Conservation (phyloP, 2,329 filamentous ascomycete species). For the Epicoccum nigrum region DNA sequence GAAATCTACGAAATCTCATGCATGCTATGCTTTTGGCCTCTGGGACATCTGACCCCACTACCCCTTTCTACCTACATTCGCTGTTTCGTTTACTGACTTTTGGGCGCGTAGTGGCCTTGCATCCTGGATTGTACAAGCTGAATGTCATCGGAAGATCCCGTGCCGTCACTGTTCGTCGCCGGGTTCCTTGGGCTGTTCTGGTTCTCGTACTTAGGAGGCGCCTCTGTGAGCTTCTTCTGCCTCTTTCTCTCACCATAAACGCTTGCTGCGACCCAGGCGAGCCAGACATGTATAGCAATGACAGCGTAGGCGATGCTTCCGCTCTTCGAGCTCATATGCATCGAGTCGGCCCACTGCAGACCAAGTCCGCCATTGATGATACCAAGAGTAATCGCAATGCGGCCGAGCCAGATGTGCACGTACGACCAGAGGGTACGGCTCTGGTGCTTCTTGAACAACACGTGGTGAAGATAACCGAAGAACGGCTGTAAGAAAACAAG, state of each 20-base stretch:
- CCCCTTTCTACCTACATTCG: background rate
- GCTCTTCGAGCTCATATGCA: slow-evolving; percentile 34
- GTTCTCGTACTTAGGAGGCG: slow-evolving; percentile 25
- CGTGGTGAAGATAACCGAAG: slow-evolving; percentile 60
- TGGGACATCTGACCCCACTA: background rate
- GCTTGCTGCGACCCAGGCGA: slow-evolving; percentile 38
- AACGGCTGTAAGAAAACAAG: slow-evolving; percentile 62
- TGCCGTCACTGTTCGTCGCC: background rate
- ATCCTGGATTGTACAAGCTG: slow-evolving; percentile 4
- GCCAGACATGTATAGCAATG: slow-evolving; percentile 56
- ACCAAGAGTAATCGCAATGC: slow-evolving; percentile 57
- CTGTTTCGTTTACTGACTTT: slow-evolving; percentile 10
- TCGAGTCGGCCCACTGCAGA: slow-evolving; percentile 54
- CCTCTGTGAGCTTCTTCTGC: background rate
- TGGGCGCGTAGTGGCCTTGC: slow-evolving; percentile 30
- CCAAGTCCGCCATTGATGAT: slow-evolving; percentile 65
- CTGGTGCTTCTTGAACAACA: slow-evolving; percentile 55
- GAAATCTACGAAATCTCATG: no score
- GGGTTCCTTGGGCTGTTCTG: background rate
- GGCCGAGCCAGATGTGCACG: slow-evolving; percentile 62
- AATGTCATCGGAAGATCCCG: slow-evolving; percentile 3
- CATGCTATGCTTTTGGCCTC: no score
- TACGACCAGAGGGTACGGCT: slow-evolving; percentile 55
- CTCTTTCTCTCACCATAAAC: slow-evolving; percentile 39
- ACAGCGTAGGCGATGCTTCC: slow-evolving; percentile 57